Percentiles rank a stretch among this genome's conserved stretches.
These are phyloP conservation scores for Pyracantha coccinea DNA, from an alignment of 331 rosid species.

Conservation along the genomic window DNA sequence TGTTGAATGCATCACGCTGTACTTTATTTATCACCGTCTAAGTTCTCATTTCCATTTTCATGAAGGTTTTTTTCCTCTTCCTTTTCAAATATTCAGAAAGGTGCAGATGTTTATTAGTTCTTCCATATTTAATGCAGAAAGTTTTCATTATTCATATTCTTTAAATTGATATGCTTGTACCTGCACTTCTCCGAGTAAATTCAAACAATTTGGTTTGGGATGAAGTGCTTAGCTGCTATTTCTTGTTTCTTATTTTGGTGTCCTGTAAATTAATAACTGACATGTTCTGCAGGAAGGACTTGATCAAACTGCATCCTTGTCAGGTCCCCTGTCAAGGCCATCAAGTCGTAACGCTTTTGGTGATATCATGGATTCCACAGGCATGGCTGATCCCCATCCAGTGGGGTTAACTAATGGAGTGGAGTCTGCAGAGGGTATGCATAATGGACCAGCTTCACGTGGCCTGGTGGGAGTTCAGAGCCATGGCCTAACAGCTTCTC, in stretches of 20 bases:
- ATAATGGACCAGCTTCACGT: slow-evolving; percentile 39
- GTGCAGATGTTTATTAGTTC: background rate
- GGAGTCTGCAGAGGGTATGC: slow-evolving; percentile 53
- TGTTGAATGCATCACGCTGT: background rate
- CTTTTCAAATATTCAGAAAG: background rate
- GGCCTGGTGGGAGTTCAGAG: slow-evolving; percentile 55
- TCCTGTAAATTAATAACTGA: slow-evolving; percentile 16
- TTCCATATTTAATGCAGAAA: background rate
- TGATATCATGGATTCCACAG: slow-evolving; percentile 39
- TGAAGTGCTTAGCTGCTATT: background rate
- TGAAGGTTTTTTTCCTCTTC: background rate
- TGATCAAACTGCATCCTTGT: slow-evolving; percentile 49
- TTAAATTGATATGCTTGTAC: slow-evolving; percentile 7
- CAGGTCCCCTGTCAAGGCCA: slow-evolving; percentile 53
- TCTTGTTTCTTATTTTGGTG: slow-evolving; percentile 13
- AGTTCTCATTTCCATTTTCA: background rate
- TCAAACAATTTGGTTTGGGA: slow-evolving; percentile 1
- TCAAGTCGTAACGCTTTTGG: slow-evolving; percentile 63
- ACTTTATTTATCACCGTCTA: background rate
- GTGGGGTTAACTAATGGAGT: slow-evolving; percentile 28
- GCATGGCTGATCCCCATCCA: slow-evolving; percentile 33
- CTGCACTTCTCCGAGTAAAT: background rate
- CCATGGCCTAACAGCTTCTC: slow-evolving; percentile 37
- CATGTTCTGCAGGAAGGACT: slow-evolving; percentile 63
- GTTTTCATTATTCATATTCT: background rate